Evolutionary conservation across 192 early-diverging fungal species (phyloP).

Genomic region (Backusella liffmaniae): DNA sequence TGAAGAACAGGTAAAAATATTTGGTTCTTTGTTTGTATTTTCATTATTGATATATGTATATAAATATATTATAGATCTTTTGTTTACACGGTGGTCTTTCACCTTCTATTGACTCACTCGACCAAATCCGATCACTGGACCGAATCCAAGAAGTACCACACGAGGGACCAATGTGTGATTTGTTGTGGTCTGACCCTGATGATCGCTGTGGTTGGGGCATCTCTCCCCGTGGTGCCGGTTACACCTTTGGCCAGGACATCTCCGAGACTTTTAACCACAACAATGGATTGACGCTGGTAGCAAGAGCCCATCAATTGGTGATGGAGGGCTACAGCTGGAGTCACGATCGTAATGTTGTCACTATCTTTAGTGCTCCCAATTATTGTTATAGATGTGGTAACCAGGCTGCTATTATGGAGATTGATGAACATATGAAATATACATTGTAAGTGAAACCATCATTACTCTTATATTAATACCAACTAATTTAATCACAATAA

Average conservation of each 20-base stretch:
- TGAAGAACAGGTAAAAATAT: conserved; percentile 71
- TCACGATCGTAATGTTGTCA: conserved; percentile 98
- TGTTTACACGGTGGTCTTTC: conserved; percentile 98
- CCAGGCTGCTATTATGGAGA: conserved; percentile 99
- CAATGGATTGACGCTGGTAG: conserved; percentile 96
- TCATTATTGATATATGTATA: too few species aligned
- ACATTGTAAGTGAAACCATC: conserved; percentile 74
- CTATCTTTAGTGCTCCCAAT: conserved; percentile 98
- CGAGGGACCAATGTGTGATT: conserved; percentile 86
- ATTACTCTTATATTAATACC: too few species aligned
- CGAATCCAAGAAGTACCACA: conserved; percentile 91
- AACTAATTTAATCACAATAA: too few species aligned
- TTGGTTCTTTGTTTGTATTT: too few species aligned
- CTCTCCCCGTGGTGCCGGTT: conserved; percentile 83
- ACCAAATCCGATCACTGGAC: conserved; percentile 94
- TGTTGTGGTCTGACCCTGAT: conserved; percentile 89
- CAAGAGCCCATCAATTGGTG: conserved; percentile 90
- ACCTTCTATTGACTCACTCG: conserved; percentile 92
- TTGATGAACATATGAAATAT: conserved; percentile 99
- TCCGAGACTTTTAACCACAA: conserved; percentile 89
- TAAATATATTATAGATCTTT: conserved; percentile 64
- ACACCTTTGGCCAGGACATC: conserved; percentile 89
- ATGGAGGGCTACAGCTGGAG: conserved; percentile 99
- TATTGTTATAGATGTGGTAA: conserved; percentile 99
- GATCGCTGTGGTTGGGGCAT: conserved; percentile 88